Evolutionary conservation across 78 protist genomes (phyloP).

Genomic region (Chrysochromulina parva): DNA sequence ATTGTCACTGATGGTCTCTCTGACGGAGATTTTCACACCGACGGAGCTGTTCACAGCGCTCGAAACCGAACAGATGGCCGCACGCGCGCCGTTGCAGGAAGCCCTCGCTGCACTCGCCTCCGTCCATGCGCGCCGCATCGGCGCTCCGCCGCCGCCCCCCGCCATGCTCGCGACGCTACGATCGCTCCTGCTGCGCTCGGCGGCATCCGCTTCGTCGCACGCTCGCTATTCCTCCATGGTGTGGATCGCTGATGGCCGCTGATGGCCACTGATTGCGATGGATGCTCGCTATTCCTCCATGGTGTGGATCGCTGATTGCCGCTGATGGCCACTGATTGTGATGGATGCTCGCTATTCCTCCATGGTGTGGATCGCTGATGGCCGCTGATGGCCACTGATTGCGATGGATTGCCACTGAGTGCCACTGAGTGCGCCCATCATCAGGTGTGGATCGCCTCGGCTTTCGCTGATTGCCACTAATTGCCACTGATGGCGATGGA

Average conservation of each 20-base stretch:
- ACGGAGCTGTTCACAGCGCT: not conserved
- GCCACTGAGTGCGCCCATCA: not conserved
- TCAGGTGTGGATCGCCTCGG: too few species aligned
- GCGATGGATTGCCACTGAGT: not conserved
- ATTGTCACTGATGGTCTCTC: too few species aligned
- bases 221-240: not conserved
- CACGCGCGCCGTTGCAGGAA: constrained; percentile 13
- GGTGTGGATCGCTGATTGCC: too few species aligned
- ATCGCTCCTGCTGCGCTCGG: not conserved
- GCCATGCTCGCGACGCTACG: not conserved
- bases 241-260: not conserved
- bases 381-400: too few species aligned
- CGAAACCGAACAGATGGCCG: not conserved
- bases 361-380: not conserved
- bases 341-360: not conserved
- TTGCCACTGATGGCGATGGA: too few species aligned
- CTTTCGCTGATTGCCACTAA: too few species aligned
- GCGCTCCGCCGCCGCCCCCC: not conserved
- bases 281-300: not conserved
- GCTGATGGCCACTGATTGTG: not conserved
- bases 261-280: not conserved
- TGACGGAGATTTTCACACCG: too few species aligned
- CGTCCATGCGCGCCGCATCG: not conserved
- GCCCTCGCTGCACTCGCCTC: constrained; percentile 15
- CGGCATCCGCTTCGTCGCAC: not conserved